Conservation (phyloP, 2,329 filamentous ascomycete genomes). For the Aureobasidium sp. region DNA sequence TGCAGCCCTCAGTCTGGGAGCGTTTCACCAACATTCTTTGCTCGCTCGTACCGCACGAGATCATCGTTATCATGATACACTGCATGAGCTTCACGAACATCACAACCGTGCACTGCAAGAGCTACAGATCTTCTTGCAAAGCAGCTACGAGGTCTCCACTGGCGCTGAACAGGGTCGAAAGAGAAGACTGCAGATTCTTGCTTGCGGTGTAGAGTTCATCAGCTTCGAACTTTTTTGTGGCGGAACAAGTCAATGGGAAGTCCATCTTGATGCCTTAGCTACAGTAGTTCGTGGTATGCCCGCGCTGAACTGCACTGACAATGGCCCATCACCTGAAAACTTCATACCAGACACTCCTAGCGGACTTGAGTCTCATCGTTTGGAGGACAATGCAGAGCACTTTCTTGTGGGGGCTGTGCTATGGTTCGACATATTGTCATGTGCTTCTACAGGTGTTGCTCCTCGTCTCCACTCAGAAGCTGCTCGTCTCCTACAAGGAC, state of each 20-base stretch:
- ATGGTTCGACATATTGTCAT: slow-evolving; percentile 14
- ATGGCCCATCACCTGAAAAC: neutral
- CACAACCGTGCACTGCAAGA: slow-evolving; percentile 15
- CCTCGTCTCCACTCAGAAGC: neutral
- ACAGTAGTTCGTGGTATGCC: neutral
- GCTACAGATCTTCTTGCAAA: slow-evolving; percentile 14
- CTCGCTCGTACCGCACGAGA: neutral
- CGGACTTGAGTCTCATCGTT: neutral
- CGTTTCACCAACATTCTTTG: slow-evolving; percentile 14
- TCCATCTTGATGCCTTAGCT: slow-evolving; percentile 9
- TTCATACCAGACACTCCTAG: neutral
- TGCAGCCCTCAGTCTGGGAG: slow-evolving; percentile 10
- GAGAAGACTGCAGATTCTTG: slow-evolving; percentile 9
- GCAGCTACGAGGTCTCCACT: slow-evolving; percentile 8
- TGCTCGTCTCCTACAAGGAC: neutral
- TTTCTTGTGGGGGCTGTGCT: slow-evolving; percentile 9
- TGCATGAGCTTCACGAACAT: slow-evolving; percentile 13
- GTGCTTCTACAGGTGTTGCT: slow-evolving; percentile 2
- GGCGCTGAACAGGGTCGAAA: neutral
- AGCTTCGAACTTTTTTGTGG: slow-evolving; percentile 16
- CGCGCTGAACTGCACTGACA: no score
- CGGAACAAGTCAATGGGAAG: slow-evolving; percentile 12
- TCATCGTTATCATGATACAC: neutral
- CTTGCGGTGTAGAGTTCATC: slow-evolving; percentile 14
- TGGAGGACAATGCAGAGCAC: slow-evolving; percentile 11